Percentiles rank a stretch among this genome's conserved stretches.
These are phyloP conservation scores for Wickerhamiella spandovensis DNA, from an alignment of 805 yeast species.

Conservation along the genomic window DNA sequence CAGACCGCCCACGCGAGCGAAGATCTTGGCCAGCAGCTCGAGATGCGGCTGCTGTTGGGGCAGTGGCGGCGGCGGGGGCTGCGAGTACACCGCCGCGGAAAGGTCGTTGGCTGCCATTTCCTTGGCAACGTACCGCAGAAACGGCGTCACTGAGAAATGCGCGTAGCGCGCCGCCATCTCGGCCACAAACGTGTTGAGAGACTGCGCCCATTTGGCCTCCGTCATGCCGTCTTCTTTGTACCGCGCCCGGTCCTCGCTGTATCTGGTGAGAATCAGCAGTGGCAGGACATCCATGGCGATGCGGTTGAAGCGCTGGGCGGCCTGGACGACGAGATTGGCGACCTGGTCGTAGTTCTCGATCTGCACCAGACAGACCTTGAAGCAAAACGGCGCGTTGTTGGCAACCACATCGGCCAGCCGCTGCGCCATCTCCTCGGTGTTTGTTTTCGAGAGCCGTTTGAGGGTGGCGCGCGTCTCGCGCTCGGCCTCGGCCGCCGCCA, in stretches of 20 bases:
- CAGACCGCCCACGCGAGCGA: constrained; percentile 63
- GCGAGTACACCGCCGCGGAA: too few relatives aligned
- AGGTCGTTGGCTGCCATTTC: constrained; percentile 48
- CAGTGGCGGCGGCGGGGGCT: too few relatives aligned
- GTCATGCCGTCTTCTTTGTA: constrained; percentile 68
- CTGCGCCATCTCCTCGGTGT: constrained; percentile 58
- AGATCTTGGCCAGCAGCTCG: constrained; percentile 38
- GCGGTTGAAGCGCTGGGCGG: constrained; percentile 59
- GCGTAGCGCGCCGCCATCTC: constrained; percentile 46
- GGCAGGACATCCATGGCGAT: constrained; percentile 81
- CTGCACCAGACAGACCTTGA: constrained; percentile 58
- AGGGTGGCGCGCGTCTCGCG: constrained; percentile 65
- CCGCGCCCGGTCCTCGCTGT: constrained; percentile 54
- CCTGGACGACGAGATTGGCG: constrained; percentile 60
- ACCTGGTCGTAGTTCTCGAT: constrained; percentile 87
- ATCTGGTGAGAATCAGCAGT: constrained; percentile 53
- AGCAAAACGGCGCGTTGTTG: constrained; percentile 67
- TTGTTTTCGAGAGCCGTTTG: constrained; percentile 72
- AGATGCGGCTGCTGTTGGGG: constrained; percentile 28
- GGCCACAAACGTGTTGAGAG: constrained; percentile 68
- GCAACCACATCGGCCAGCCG: constrained; percentile 57
- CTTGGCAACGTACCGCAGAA: constrained; percentile 46
- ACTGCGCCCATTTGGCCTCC: constrained; percentile 72
- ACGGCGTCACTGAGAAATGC: constrained; percentile 45
- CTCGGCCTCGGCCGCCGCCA: constrained; percentile 53